Evolutionary conservation across 2,329 filamentous ascomycete species (phyloP), one percentile per base, ranked within the genome.

Genomic region (Orbilia ellipsospora): DNA sequence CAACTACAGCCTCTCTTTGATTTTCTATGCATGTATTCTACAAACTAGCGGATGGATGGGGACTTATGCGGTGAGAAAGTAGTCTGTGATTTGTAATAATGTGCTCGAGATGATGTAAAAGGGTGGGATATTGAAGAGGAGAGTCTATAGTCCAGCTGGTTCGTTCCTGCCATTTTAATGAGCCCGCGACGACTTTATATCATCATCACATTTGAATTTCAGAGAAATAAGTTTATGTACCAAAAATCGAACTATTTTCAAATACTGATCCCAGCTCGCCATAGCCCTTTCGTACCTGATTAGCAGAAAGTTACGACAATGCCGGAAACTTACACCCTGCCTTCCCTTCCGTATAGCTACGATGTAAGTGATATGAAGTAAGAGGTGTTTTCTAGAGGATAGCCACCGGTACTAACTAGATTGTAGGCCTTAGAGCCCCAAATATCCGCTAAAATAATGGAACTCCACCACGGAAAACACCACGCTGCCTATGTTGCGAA

Each of bases 401-500:
- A 63, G 20, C 16, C 2, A 13, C 26, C 3, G 12, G 28, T 20
- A n/a, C 20, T 55, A 52, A 55, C 28, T 8, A 4, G 13, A 1
- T 16, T n/a, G 2, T 77, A 91, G 88, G 90, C 90, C 40, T 85
- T 92, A 59, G 90, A 92, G 82, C 90, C 90, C 8, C 87, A 89
- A 83, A 93, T 94, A 84, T 92, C 90, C 40, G 85, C 85, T 79
- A 87, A 92, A 82, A 94, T 93, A 82, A 94, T 94, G 91, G 88
- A 91, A 82, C 87, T 94, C 60, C 91, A 94, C 82, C 90, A 94
- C 83, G 84, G 85, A 82, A 92, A 92, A 84, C 91, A 94, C 82
- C 91, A 94, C 83, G 89, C 92, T 80, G 87, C 91, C 40, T 94
- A 94, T 82, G 87, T 94, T 77, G 91, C 86, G 77, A 92, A 91